These are phyloP conservation scores for Mortierella sp. DNA, from an alignment of 371 early-diverging fungal species.

Conservation along the genomic window DNA sequence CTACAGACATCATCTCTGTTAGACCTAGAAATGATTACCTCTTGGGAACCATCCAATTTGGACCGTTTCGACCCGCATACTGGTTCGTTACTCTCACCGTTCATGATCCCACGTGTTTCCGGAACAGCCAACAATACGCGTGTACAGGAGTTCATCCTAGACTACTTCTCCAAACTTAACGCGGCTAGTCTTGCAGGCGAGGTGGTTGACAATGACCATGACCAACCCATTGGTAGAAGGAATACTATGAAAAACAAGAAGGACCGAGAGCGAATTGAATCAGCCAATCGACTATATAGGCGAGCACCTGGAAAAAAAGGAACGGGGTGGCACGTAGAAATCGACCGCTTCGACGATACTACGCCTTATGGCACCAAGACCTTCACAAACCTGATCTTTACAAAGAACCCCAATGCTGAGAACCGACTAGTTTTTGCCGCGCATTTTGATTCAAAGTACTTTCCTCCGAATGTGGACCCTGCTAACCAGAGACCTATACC, in stretches of 20 bases:
- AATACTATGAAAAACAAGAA: neutral
- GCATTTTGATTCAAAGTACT: constrained; percentile 92
- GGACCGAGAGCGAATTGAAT: neutral
- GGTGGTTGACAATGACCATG: neutral
- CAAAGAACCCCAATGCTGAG: constrained; percentile 80
- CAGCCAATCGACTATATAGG: constrained; percentile 12
- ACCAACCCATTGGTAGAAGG: neutral
- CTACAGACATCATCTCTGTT: constrained; percentile 26
- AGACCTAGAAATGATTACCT: constrained; percentile 42
- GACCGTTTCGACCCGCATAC: constrained; percentile 50
- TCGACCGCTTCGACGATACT: constrained; percentile 78
- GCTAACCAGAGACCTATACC: neutral
- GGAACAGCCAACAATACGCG: constrained; percentile 78
- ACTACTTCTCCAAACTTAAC: constrained; percentile 68
- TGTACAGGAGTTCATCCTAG: constrained; percentile 78
- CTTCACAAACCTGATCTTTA: constrained; percentile 92
- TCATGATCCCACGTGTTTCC: constrained; percentile 81
- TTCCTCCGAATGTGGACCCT: constrained; percentile 41
- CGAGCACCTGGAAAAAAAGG: constrained; percentile 32
- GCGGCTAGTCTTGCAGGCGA: constrained; percentile 24
- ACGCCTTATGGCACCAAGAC: constrained; percentile 83
- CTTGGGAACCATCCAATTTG: constrained; percentile 38
- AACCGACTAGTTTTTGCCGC: constrained; percentile 89
- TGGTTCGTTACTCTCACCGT: constrained; percentile 70
- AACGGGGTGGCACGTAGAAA: constrained; percentile 81